Evolutionary conservation across 257 asterid genomes (phyloP).

Genomic region (Sherardia arvensis): DNA sequence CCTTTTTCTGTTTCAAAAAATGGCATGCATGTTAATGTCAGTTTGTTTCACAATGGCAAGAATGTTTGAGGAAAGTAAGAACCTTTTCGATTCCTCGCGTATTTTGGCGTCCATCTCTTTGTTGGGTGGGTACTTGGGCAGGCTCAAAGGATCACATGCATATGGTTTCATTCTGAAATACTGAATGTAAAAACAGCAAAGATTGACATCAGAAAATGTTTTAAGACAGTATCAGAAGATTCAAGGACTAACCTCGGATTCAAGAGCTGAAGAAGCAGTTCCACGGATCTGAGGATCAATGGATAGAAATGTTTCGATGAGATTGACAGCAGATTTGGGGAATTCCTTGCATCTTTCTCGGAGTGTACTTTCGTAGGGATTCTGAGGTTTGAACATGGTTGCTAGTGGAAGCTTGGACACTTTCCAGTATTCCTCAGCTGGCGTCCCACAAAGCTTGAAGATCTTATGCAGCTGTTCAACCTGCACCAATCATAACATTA

Average conservation of each 20-base stretch:
- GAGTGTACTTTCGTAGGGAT: constrained; percentile 64
- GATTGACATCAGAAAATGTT: not conserved
- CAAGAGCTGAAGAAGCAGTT: constrained; percentile 60
- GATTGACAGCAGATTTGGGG: constrained; percentile 58
- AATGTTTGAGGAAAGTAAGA: not conserved
- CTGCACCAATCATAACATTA: constrained; percentile 21
- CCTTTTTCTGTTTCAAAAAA: constrained; percentile 59
- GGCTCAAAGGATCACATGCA: constrained; percentile 71
- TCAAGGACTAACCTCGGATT: constrained; percentile 44
- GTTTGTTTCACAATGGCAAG: not conserved
- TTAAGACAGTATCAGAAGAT: not conserved
- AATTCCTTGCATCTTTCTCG: constrained; percentile 76
- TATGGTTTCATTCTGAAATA: constrained; percentile 64
- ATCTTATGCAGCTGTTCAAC: constrained; percentile 93
- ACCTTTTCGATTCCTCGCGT: constrained; percentile 74
- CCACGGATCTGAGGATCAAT: constrained; percentile 71
- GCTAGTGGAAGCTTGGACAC: constrained; percentile 68
- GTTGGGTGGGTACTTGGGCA: constrained; percentile 85
- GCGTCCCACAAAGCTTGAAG: constrained; percentile 81
- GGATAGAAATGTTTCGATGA: constrained; percentile 59
- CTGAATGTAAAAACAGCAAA: constrained; percentile 22
- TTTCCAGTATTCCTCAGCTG: constrained; percentile 78
- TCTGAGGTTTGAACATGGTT: constrained; percentile 81
- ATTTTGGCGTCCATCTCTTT: constrained; percentile 93
- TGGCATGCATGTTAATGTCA: too few relatives aligned